Percentiles rank a stretch among this genome's conserved stretches.
phyloP scores from a whole-genome alignment of 176 grass and related monocot genomes.

The Aegilops bicornis region DNA sequence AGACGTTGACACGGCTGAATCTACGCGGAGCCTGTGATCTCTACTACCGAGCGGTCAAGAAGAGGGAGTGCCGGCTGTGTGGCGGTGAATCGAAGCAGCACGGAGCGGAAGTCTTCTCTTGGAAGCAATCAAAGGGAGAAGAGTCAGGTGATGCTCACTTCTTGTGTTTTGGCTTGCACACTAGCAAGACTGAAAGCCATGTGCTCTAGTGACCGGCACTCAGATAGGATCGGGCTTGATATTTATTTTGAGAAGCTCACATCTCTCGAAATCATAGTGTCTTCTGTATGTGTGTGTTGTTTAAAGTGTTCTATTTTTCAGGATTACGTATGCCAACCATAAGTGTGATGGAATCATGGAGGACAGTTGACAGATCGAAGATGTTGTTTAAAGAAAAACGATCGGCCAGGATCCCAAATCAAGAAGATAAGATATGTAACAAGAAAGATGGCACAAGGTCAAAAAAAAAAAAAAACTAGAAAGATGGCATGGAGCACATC shows the following conservation, averaged over 20 bases:
- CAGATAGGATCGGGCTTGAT: neutral
- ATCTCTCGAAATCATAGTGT: neutral
- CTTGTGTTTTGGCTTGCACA: neutral
- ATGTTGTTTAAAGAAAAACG: neutral
- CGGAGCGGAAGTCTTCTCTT: neutral
- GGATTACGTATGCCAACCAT: neutral
- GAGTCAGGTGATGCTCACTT: neutral
- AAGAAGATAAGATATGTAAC: neutral
- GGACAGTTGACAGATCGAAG: neutral
- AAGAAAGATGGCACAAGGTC: neutral
- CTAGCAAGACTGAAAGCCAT: neutral
- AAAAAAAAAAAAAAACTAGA: no score
- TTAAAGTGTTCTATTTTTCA: neutral
- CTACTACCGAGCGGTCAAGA: neutral
- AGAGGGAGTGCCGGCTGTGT: neutral
- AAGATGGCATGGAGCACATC: neutral
- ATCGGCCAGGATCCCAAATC: neutral
- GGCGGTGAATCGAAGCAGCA: neutral
- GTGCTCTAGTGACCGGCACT: neutral
- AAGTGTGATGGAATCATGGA: neutral
- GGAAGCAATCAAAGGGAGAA: neutral
- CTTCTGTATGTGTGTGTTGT: neutral
- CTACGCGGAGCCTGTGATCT: neutral
- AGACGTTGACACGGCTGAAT: neutral
- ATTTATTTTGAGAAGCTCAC: neutral